These are phyloP conservation scores for Brassica cretica DNA, from an alignment of 345 rosid species.

Conservation along the genomic window DNA sequence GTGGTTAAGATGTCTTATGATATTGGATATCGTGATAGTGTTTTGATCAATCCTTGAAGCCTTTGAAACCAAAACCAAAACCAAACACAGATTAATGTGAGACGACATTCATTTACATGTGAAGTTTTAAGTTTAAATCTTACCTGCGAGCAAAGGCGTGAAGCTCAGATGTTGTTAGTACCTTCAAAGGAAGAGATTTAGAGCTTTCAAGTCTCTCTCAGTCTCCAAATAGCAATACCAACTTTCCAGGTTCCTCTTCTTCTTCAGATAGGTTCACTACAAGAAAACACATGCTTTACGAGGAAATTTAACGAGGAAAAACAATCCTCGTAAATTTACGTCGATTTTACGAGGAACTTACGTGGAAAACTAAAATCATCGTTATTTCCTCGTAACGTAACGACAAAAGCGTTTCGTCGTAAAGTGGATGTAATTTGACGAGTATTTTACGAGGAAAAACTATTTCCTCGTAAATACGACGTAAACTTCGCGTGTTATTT, in stretches of 20 bases:
- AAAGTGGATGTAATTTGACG: no score
- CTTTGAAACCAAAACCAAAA: conserved; percentile 25
- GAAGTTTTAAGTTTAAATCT: not conserved
- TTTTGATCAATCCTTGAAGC: conserved; percentile 82
- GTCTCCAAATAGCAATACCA: conserved; percentile 67
- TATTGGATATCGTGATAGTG: conserved; percentile 81
- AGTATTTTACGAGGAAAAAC: no score
- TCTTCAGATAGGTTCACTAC: conserved; percentile 70
- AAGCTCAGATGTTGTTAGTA: conserved; percentile 74
- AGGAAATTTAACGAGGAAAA: no score
- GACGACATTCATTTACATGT: not conserved
- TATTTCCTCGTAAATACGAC: no score
- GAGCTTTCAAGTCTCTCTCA: conserved; percentile 57
- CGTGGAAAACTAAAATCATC: no score
- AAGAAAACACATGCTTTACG: no score
- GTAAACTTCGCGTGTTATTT: no score
- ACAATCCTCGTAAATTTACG: no score
- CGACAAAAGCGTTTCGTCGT: no score
- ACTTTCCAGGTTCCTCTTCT: conserved; percentile 74
- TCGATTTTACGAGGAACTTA: no score
- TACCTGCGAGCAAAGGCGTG: conserved; percentile 95
- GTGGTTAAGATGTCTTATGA: conserved; percentile 50
- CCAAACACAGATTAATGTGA: no score
- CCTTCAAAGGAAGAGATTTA: conserved; percentile 61
- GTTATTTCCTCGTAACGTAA: no score